Conservation (phyloP, 371 early-diverging fungal species). For the Syncephalastrum sp. region DNA sequence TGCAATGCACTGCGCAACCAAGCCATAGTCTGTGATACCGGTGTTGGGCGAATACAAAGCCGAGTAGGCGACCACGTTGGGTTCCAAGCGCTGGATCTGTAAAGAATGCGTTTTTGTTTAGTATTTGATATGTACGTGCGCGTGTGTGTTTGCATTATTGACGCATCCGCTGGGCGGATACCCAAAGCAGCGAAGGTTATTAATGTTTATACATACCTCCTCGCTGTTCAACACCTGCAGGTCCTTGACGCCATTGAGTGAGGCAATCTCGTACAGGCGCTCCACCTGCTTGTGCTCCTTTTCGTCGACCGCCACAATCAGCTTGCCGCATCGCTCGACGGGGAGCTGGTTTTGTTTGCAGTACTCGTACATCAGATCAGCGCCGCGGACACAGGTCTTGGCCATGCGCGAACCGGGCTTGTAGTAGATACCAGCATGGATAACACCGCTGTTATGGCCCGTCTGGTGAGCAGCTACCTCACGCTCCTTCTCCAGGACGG, state of each 20-base stretch:
- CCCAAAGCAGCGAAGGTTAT: not conserved
- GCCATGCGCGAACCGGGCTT: constrained; percentile 54
- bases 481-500: constrained; percentile 49
- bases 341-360: constrained; percentile 50
- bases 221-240: constrained; percentile 43
- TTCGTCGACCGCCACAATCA: constrained; percentile 46
- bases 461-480: constrained; percentile 54
- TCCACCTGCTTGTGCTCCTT: constrained; percentile 49
- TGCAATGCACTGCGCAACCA: constrained; percentile 50
- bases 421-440: constrained; percentile 52
- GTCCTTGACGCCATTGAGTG: constrained; percentile 47
- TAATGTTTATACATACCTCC: constrained; percentile 25
- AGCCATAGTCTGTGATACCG: constrained; percentile 47
- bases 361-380: constrained; percentile 51
- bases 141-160: not conserved
- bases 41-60: constrained; percentile 52
- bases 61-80: constrained; percentile 49
- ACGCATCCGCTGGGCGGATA: not conserved
- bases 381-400: constrained; percentile 46
- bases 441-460: constrained; percentile 52
- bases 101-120: not conserved
- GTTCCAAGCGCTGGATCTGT: constrained; percentile 45
- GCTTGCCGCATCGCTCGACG: constrained; percentile 49
- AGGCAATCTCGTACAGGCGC: constrained; percentile 36
- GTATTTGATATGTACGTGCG: not conserved